Evolutionary conservation across 2,329 filamentous ascomycete genomes (phyloP).

Genomic region (Raffaelea arxii): DNA sequence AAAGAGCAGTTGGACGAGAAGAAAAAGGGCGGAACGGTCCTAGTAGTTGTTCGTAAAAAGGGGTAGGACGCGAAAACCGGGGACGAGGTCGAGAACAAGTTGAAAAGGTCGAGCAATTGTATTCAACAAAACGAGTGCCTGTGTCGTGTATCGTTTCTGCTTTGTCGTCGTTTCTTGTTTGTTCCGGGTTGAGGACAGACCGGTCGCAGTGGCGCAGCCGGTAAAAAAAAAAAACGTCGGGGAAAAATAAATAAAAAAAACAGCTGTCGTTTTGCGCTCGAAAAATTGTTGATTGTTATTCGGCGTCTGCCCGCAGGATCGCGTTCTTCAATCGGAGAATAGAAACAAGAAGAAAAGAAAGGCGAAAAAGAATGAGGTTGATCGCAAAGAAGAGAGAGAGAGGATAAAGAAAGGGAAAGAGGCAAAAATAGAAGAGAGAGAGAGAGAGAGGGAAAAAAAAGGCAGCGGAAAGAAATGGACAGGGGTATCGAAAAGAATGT

Average conservation of each 20-base stretch:
- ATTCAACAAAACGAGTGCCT: too few relatives aligned
- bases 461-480: constrained; percentile 1
- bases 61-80: background rate
- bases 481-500: background rate
- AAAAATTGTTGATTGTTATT: background rate
- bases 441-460: background rate
- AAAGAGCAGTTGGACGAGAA: too few relatives aligned
- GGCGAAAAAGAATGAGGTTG: background rate
- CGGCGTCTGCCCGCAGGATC: background rate
- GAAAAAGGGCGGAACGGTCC: too few relatives aligned
- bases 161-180: too few relatives aligned
- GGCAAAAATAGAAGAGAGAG: background rate
- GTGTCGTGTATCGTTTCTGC: too few relatives aligned
- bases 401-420: background rate
- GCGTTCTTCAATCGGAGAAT: background rate
- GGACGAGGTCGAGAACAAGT: too few relatives aligned
- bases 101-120: too few relatives aligned
- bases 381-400: background rate
- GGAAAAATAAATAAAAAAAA: background rate
- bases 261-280: background rate
- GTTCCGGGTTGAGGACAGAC: too few relatives aligned
- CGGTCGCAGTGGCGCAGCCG: too few relatives aligned
- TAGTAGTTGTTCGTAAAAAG: too few relatives aligned
- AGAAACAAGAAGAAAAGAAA: background rate
- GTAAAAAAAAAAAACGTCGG: background rate